Evolutionary conservation across 202 grass and related monocot species (phyloP), one percentile per base, ranked within the genome.

Genomic region (Setaria viridis): DNA sequence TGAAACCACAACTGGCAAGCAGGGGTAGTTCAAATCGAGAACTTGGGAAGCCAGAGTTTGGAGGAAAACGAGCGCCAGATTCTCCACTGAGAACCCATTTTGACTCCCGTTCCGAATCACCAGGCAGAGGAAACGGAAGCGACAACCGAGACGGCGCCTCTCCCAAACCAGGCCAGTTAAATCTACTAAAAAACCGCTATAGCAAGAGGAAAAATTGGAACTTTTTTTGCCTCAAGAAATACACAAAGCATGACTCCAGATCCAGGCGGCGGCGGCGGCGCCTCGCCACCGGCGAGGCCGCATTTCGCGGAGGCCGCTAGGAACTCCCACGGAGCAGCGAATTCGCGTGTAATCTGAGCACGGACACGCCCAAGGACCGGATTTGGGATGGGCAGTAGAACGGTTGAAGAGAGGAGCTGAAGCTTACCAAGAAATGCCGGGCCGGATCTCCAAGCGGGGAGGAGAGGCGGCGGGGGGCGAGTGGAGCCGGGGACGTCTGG

Each of bases 381-480:
- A 87, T 80, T 82, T 58, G 79, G 69, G 53, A 74, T 25, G 33
- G 65, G 39, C 2, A 5, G 50, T 70, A 2, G 39, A 72, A 19
- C 34, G 14, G 49, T 13, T 43, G 2, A 37, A 62, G 29, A 34
- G 15, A 29, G 56, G 57, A 51, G 70, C 81, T 25, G 29, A 37
- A 14, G 56, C 43, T 83, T 81, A 89, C 87, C 78, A 76, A 37
- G 46, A 89, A 89, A 85, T 85, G 87, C 45, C 17, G 49, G 21
- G 11, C 70, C 77, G 63, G 78, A 89, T 89, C 87, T 85, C 78
- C 53, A 71, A 47, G 64, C 78, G 9, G 11, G 11, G 57, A 1
- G 11, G 39, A 14, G 6, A 7, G 8, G 54, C 25, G 67, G 46
- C 42, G 4, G 35, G 35, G 4, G 35, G 35, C 77, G 15, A 21